These are phyloP conservation scores for Tetrapisispora namnaoensis DNA, from an alignment of 805 yeast species.

Conservation along the genomic window DNA sequence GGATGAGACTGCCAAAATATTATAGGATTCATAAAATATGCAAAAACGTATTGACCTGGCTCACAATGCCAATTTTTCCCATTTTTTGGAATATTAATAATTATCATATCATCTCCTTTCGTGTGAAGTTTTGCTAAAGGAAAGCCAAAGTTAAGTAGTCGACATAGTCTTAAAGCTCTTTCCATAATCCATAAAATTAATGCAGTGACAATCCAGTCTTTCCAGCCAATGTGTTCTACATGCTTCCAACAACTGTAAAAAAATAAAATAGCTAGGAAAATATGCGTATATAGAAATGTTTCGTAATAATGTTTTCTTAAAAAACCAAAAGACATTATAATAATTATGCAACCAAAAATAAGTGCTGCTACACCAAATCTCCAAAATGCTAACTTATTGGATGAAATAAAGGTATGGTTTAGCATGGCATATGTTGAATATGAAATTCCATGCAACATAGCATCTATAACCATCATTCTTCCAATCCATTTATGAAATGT, in stretches of 20 bases:
- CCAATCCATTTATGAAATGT: conserved; percentile 54
- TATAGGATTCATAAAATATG: conserved; percentile 37
- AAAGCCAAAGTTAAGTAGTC: conserved; percentile 21
- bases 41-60: conserved; percentile 39
- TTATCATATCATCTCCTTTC: conserved; percentile 13
- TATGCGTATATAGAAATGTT: conserved; percentile 37
- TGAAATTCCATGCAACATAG: conserved; percentile 32
- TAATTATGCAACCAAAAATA: conserved; percentile 20
- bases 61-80: conserved; percentile 27
- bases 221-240: conserved; percentile 36
- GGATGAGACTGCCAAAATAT: conserved; percentile 53
- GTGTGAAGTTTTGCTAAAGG: conserved; percentile 11
- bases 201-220: conserved; percentile 33
- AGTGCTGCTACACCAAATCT: conserved; percentile 35
- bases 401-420: conserved; percentile 6
- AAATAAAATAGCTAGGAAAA: conserved; percentile 33
- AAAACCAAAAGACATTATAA: conserved; percentile 24
- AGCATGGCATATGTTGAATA: conserved; percentile 31
- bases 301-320: conserved; percentile 36
- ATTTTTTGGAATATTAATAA: conserved; percentile 12
- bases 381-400: conserved; percentile 25
- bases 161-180: conserved; percentile 30
- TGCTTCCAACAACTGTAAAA: conserved; percentile 39
- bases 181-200: conserved; percentile 35
- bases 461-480: conserved; percentile 31